Base-by-base conservation (phyloP, 164 flowering plant genomes). In the Piper betle region DNA sequence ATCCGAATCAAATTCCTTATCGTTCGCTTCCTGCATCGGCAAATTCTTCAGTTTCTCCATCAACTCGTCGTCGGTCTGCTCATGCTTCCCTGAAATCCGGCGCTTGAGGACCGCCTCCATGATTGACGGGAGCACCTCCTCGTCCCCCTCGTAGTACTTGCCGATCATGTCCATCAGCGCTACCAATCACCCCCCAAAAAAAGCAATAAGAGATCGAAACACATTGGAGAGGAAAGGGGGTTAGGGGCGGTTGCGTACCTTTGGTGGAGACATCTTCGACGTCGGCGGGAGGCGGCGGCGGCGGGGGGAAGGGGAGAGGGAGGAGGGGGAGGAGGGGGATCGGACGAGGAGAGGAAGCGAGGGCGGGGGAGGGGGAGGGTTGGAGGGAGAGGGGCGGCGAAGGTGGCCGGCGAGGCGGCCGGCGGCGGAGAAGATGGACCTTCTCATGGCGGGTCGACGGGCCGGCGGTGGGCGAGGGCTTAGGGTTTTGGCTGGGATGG, bases 51-150 rank as follows among this genome's bases (percentile, higher is more conserved):
- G 67, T 54, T 91, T 80, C 1, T 84, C 90, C 62, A 77, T 55
- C 71, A 84, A 57, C 68, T 83, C 92, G 52, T 88, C 88, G 67
- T 88, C 92, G 0, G 88, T 81, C 6, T 91, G 85, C 62, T 74
- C 87, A 57, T 86, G 91, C 72, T 87, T 84, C 54, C 75, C 80
- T 0, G 71, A 19, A 63, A 85, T 39, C 62, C 63, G 84, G 67
- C 95, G 76, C 63, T 39, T 64, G 55, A 87, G 55, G 59, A 85
- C 73, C 4, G 88, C 77, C 66, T 90, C 92, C 62, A 79, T 39
- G 37, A 90, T 77, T 6, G 68, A 48, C 0, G 84, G 81, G 2
- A 87, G 78, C 9, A 66, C 84, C 58, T 78, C 83, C 52, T 84
- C 84, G 19, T 80, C 74, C 0, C 85, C 87, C 59, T 82, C 72